A percentile compares a stretch with the other conserved stretches of the same genome.
These are phyloP conservation scores for Pascua guehoae DNA, from an alignment of 1,284 basidiomycete species.

Conservation along the genomic window DNA sequence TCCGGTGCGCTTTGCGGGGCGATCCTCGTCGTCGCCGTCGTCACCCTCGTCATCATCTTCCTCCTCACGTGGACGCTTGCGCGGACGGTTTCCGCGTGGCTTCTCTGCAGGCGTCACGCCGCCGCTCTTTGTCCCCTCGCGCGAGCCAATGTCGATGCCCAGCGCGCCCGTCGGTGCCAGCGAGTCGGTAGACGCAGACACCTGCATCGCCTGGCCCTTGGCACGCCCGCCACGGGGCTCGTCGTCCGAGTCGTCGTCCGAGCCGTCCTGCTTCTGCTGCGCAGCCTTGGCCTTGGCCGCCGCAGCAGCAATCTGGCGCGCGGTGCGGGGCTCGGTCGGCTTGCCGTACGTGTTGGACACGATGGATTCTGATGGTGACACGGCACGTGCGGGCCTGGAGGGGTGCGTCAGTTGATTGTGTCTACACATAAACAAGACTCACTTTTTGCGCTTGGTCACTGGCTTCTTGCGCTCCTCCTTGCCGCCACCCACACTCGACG, in stretches of 20 bases:
- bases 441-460: slow-evolving; percentile 41
- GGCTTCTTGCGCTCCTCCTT: slow-evolving; percentile 36
- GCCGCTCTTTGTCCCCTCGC: slow-evolving; percentile 14
- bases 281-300: slow-evolving; percentile 35
- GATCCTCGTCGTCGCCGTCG: slow-evolving; percentile 32
- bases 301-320: slow-evolving; percentile 45
- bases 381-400: slow-evolving; percentile 29
- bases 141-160: slow-evolving; percentile 18
- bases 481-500: slow-evolving; percentile 29
- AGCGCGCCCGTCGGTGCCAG: slow-evolving; percentile 16
- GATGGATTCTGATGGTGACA: slow-evolving; percentile 43
- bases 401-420: slow-evolving; percentile 8
- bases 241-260: slow-evolving; percentile 36
- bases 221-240: slow-evolving; percentile 4
- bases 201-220: slow-evolving; percentile 24
- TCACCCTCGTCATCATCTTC: slow-evolving; percentile 38
- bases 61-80: slow-evolving; percentile 26
- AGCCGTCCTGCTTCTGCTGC: slow-evolving; percentile 23
- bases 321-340: slow-evolving; percentile 33
- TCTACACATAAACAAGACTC: slow-evolving; percentile 6
- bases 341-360: slow-evolving; percentile 37
- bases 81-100: slow-evolving; percentile 9
- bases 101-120: not conserved
- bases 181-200: slow-evolving; percentile 27
- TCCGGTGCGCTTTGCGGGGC: slow-evolving; percentile 17